Conservation (phyloP, 2,329 filamentous ascomycete genomes). For the Diaporthe citrichinensis region DNA sequence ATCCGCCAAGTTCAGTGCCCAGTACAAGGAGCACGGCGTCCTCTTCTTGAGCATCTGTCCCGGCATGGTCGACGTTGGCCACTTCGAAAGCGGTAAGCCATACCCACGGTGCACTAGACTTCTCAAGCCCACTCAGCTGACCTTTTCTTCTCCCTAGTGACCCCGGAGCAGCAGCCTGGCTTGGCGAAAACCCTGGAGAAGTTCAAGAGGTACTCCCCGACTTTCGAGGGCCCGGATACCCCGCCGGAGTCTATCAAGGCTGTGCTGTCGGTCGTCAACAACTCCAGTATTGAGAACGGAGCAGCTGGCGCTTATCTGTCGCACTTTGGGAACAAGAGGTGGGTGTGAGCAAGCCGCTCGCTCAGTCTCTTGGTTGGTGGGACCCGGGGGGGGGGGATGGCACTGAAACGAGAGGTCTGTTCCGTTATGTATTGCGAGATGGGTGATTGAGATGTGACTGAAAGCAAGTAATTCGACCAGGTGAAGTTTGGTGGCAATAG, state of each 20-base stretch:
- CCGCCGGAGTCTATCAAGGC: slow-evolving; percentile 53
- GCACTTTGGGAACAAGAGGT: slow-evolving; percentile 67
- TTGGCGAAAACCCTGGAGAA: slow-evolving; percentile 47
- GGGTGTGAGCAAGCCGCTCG: slow-evolving; percentile 57
- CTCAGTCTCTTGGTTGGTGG: neutral
- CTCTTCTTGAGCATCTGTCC: slow-evolving; percentile 67
- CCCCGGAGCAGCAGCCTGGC: slow-evolving; percentile 46
- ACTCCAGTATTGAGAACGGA: slow-evolving; percentile 59
- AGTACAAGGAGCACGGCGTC: slow-evolving; percentile 64
- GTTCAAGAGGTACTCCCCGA: slow-evolving; percentile 55
- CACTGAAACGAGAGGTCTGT: neutral
- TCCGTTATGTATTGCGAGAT: neutral
- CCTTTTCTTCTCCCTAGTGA: slow-evolving; percentile 41
- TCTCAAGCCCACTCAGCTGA: neutral
- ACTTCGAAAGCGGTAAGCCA: slow-evolving; percentile 46
- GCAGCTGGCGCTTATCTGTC: slow-evolving; percentile 67
- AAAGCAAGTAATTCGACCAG: neutral
- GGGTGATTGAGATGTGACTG: neutral
- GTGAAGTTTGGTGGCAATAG: neutral
- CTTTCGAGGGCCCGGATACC: slow-evolving; percentile 53
- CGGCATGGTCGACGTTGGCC: slow-evolving; percentile 62
- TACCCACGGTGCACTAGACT: neutral
- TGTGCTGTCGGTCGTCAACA: slow-evolving; percentile 53
- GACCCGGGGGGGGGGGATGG: neutral
- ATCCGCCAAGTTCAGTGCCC: slow-evolving; percentile 66